Evolutionary conservation across 2,329 filamentous ascomycete genomes (phyloP).

Genomic region (Ceratocystis smalleyi): DNA sequence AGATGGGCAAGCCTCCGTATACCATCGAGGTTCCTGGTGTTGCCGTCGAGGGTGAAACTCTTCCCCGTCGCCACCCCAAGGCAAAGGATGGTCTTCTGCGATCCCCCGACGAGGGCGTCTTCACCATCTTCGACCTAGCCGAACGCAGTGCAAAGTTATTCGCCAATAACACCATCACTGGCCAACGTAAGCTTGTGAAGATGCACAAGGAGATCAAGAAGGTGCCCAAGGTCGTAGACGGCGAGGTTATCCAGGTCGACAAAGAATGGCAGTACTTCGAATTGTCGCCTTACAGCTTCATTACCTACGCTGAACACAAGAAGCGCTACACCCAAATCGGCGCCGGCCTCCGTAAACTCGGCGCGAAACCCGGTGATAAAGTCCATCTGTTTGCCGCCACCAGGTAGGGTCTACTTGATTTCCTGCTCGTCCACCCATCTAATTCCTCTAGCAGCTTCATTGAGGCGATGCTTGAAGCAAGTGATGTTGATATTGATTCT

Average conservation of each 20-base stretch:
- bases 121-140: constrained; percentile 67
- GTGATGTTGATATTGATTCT: constrained; percentile 15
- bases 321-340: constrained; percentile 53
- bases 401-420: constrained; percentile 35
- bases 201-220: constrained; percentile 76
- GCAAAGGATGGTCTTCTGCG: constrained; percentile 55
- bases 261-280: constrained; percentile 90
- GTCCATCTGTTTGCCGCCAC: constrained; percentile 77
- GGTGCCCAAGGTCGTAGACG: constrained; percentile 75
- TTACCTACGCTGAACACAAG: constrained; percentile 68
- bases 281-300: constrained; percentile 59
- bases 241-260: constrained; percentile 61
- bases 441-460: background rate
- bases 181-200: constrained; percentile 56
- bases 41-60: constrained; percentile 62
- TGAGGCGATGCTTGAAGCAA: background rate
- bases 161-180: constrained; percentile 49
- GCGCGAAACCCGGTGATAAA: constrained; percentile 49
- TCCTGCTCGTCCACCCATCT: background rate
- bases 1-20: constrained; percentile 56
- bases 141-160: constrained; percentile 49
- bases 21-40: constrained; percentile 56
- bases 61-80: constrained; percentile 58
- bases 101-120: constrained; percentile 51
- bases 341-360: constrained; percentile 58